These are phyloP conservation scores for Leptosphaerulina australis DNA, from an alignment of 2,329 filamentous ascomycete genomes.

Conservation along the genomic window DNA sequence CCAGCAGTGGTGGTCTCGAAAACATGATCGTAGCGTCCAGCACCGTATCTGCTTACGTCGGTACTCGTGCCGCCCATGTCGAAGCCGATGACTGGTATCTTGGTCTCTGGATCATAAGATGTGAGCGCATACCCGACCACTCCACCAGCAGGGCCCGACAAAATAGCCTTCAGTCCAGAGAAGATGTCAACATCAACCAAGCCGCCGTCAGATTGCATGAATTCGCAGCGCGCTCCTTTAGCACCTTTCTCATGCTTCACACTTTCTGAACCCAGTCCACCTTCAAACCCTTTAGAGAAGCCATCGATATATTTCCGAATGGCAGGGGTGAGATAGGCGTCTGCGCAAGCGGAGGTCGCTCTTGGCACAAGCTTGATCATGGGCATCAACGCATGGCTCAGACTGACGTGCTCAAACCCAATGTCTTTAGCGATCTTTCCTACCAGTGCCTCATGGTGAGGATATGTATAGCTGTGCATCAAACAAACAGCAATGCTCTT, in stretches of 20 bases:
- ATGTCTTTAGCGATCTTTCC: slow-evolving; percentile 78
- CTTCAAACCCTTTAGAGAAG: slow-evolving; percentile 80
- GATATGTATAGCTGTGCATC: slow-evolving; percentile 92
- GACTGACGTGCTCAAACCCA: slow-evolving; percentile 81
- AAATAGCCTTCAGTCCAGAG: slow-evolving; percentile 80
- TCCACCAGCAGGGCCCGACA: slow-evolving; percentile 90
- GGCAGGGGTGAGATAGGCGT: slow-evolving; percentile 79
- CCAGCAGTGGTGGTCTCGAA: slow-evolving; percentile 94
- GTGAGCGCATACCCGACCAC: slow-evolving; percentile 93
- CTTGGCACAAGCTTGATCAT: slow-evolving; percentile 84
- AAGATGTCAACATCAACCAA: slow-evolving; percentile 77
- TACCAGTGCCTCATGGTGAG: slow-evolving; percentile 79
- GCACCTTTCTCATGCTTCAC: slow-evolving; percentile 69
- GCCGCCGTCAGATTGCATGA: slow-evolving; percentile 88
- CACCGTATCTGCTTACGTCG: slow-evolving; percentile 85
- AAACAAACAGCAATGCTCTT: slow-evolving; percentile 85
- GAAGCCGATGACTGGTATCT: slow-evolving; percentile 87
- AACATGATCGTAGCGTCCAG: slow-evolving; percentile 87
- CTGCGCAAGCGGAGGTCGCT: slow-evolving; percentile 77
- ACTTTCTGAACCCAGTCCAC: slow-evolving; percentile 76
- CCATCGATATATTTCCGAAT: slow-evolving; percentile 79
- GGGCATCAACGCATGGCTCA: slow-evolving; percentile 82
- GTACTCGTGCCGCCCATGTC: slow-evolving; percentile 96
- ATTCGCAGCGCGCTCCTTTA: slow-evolving; percentile 83
- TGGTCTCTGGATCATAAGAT: slow-evolving; percentile 82